Percentiles rank a stretch among this genome's conserved stretches.
phyloP scores from a whole-genome alignment of 106 monocot genomes.

The Xerophyta viscosa region DNA sequence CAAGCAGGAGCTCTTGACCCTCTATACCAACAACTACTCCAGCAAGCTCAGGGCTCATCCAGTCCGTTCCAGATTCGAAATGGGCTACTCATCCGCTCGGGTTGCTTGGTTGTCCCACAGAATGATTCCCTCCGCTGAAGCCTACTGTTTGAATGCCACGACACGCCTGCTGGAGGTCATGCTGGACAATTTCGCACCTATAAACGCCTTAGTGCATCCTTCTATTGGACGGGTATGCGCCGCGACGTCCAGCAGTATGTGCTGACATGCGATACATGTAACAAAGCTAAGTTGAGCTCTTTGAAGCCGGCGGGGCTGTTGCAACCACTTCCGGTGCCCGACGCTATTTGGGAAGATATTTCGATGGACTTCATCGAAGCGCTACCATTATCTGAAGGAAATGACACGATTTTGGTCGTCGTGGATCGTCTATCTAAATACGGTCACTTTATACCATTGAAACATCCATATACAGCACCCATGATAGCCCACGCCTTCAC shows the following conservation, averaged over 20 bases:
- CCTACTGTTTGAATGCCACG: background rate
- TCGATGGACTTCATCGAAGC: conserved; percentile 6
- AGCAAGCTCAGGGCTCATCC: too few species aligned
- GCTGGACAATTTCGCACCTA: background rate
- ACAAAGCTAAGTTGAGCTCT: background rate
- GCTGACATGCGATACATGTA: background rate
- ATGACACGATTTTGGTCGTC: background rate
- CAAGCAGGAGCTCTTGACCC: too few species aligned
- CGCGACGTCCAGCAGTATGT: background rate
- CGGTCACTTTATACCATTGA: background rate
- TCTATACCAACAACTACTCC: too few species aligned
- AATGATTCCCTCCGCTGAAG: background rate
- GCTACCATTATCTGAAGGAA: background rate
- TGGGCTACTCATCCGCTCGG: too few species aligned
- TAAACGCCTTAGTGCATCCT: background rate
- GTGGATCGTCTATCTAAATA: background rate
- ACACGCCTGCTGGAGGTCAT: background rate
- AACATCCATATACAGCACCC: background rate
- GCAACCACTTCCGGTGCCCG: conserved; percentile 6
- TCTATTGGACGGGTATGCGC: background rate
- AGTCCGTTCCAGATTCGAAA: too few species aligned
- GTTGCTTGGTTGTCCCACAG: background rate
- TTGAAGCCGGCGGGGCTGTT: conserved; percentile 2
- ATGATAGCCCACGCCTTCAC: background rate
- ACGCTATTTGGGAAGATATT: conserved; percentile 1